These are phyloP conservation scores for Vitis rupestris DNA, from an alignment of 164 flowering plant species.

Conservation along the genomic window DNA sequence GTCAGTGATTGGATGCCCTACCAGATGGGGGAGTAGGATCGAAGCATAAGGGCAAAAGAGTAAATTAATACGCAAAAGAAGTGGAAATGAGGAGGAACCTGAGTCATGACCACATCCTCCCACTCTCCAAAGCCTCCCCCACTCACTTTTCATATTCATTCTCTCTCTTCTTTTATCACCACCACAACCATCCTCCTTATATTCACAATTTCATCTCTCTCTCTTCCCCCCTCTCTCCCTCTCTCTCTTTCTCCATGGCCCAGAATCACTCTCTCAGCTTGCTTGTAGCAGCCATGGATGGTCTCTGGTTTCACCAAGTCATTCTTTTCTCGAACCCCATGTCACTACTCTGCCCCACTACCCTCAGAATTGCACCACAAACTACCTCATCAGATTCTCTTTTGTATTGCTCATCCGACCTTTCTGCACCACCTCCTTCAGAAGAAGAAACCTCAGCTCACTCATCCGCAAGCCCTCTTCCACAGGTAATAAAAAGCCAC, in stretches of 20 bases:
- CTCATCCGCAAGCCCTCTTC: neutral
- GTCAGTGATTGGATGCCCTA: too few species aligned
- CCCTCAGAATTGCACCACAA: neutral
- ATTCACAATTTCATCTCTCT: slow-evolving; percentile 3
- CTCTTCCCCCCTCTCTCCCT: neutral
- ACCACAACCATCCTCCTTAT: neutral
- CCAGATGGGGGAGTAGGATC: too few species aligned
- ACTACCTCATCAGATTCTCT: slow-evolving; percentile 9
- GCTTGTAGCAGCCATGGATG: slow-evolving; percentile 46
- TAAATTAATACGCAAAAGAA: neutral
- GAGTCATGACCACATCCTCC: slow-evolving; percentile 16
- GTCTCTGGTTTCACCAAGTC: slow-evolving; percentile 57
- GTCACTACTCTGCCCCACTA: slow-evolving; percentile 1
- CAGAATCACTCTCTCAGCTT: slow-evolving; percentile 6
- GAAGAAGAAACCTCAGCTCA: slow-evolving; percentile 8
- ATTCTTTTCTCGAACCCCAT: slow-evolving; percentile 35
- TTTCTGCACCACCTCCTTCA: neutral
- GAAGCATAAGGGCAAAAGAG: too few species aligned
- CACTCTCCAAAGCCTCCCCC: slow-evolving; percentile 6
- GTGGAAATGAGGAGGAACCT: slow-evolving; percentile 12
- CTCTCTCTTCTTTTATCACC: neutral
- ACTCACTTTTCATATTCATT: slow-evolving; percentile 1
- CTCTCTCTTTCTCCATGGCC: slow-evolving; percentile 24
- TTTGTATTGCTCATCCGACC: slow-evolving; percentile 6
- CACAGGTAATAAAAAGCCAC: neutral